Conservation (phyloP, 208 protist species). For the Leishmania amazonensis region DNA sequence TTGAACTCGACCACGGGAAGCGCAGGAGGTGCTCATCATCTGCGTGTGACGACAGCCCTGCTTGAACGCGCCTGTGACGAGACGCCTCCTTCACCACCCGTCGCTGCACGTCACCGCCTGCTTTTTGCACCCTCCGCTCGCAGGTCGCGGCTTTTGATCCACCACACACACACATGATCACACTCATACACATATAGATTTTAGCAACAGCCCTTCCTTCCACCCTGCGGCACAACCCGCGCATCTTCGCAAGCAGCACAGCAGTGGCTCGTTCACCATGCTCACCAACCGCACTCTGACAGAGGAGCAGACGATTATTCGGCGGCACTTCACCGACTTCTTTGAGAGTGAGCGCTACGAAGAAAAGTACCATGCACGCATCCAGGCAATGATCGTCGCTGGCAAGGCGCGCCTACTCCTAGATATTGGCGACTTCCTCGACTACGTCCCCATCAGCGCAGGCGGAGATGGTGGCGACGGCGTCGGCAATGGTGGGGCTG, state of each 20-base stretch:
- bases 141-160: not conserved
- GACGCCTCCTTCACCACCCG: not conserved
- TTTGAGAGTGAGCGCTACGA: slow-evolving; percentile 88
- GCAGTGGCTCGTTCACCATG: slow-evolving; percentile 37
- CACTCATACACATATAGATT: slow-evolving; percentile 12
- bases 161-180: not conserved
- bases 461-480: slow-evolving; percentile 6
- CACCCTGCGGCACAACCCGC: not conserved
- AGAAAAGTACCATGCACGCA: slow-evolving; percentile 78
- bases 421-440: slow-evolving; percentile 93
- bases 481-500: not conserved
- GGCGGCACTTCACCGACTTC: slow-evolving; percentile 90
- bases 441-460: slow-evolving; percentile 56
- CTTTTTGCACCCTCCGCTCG: not conserved
- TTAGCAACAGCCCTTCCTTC: not conserved
- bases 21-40: not conserved
- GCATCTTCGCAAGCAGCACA: not conserved
- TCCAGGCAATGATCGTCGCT: slow-evolving; percentile 87
- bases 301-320: slow-evolving; percentile 89
- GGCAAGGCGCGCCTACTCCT: slow-evolving; percentile 86
- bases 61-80: not conserved
- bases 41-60: not conserved
- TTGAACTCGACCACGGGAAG: not conserved
- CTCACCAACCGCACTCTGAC: slow-evolving; percentile 77
- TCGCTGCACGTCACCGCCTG: not conserved